Base-by-base conservation (phyloP, 2,329 filamentous ascomycete genomes). In the Nigrograna mackinnonii region DNA sequence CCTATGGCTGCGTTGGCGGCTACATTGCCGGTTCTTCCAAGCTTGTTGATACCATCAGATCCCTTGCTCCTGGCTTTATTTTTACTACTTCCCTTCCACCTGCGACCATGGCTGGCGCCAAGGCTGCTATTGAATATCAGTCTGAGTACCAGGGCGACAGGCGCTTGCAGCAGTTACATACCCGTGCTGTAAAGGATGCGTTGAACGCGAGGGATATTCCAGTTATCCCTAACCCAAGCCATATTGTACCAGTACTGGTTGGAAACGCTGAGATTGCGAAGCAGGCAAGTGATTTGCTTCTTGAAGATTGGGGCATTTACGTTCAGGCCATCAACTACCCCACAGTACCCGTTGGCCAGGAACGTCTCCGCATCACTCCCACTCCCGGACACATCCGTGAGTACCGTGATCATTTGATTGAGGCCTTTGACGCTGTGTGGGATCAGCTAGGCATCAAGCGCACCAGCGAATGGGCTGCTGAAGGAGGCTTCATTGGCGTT, bases 251-350 rank as follows among this genome's bases (percentile, higher is more conserved):
- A 4, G 82, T 97, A 41, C 80, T 99, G 11, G 92, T 99, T 37
- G 94, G 94, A 45, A 94, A 95, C 62, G 94, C 94, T 35, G 91
- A 94, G 71, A 76, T 95, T 30, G 94, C 94, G 46, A 96, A 94
- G 78, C 79, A 86, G 57, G 94, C 94, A 6, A 95, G 89, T 18
- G 94, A 99, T 66, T 84, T 95, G 76, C 83, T 99, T 17, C 81
- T 99, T 12, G 84, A 87, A 55, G 87, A 95, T 55, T 88, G 96
- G 76, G 83, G 85, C 48, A 96, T 99, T 66, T 99, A 99, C 67
- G 94, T 99, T 19, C 94, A 99, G 74, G 91, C 90, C 41, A 97
- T 99, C 80, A 99, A 99, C 76, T 97, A 97, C 73, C 94, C 94
- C 2, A 99, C 94, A 38, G 94, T 99, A 3, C 94, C 94, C 2